Evolutionary conservation across 139 green algal genomes (phyloP).

Genomic region (Mychonastes homosphaera): DNA sequence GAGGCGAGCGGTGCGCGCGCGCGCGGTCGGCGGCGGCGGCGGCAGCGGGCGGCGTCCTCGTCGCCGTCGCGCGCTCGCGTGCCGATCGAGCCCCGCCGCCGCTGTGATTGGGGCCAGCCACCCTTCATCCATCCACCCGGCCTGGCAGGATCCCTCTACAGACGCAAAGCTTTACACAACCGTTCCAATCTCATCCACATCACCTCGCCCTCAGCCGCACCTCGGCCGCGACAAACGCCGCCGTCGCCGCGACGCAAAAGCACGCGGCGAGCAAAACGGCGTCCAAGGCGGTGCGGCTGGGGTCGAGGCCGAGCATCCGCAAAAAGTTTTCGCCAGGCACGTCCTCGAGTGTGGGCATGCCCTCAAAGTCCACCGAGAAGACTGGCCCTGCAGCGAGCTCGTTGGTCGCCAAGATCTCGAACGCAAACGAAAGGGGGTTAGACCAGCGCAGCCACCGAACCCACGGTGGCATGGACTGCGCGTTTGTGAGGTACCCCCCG

Average conservation of each 20-base stretch:
- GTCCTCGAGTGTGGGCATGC: background rate
- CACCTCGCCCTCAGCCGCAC: background rate
- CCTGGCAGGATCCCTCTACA: too few species aligned
- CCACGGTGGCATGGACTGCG: slow-evolving; percentile 27
- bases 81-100: too few species aligned
- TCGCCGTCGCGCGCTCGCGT: too few species aligned
- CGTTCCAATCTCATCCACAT: background rate
- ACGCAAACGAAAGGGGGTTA: slow-evolving; percentile 20
- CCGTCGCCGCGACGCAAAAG: background rate
- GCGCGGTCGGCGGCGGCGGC: too few species aligned
- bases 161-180: too few species aligned
- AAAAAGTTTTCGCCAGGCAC: slow-evolving; percentile 3
- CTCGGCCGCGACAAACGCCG: background rate
- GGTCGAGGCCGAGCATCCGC: background rate
- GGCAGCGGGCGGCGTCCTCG: too few species aligned
- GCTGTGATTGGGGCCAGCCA: too few species aligned
- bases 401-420: background rate
- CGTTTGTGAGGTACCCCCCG: slow-evolving; percentile 45
- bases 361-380: background rate
- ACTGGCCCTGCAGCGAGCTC: slow-evolving; percentile 2
- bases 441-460: slow-evolving; percentile 47
- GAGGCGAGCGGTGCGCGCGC: too few species aligned
- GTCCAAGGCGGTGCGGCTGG: background rate
- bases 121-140: too few species aligned
- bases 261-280: background rate